Evolutionary conservation across 164 flowering plant species (phyloP).

Genomic region (Macadamia integrifolia): DNA sequence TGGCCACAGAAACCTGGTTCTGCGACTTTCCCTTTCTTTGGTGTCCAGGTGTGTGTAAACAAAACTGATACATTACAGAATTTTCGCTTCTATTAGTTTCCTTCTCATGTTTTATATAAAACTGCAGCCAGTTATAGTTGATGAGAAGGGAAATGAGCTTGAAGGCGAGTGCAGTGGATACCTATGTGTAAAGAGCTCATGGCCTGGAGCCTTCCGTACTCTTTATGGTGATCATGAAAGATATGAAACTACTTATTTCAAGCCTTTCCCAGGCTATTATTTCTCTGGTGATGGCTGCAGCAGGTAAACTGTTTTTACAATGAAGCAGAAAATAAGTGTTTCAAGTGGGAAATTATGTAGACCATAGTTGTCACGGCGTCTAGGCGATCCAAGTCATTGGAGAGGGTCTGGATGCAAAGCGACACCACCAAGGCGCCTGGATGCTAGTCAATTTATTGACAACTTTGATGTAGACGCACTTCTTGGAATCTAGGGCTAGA

Average conservation of each 20-base stretch:
- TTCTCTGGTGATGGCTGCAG: slow-evolving; percentile 98
- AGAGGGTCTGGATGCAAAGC: no score
- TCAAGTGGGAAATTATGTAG: no score
- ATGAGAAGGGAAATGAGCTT: slow-evolving; percentile 91
- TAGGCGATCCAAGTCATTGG: no score
- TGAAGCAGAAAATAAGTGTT: no score
- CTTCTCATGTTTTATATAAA: background rate
- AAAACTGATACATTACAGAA: background rate
- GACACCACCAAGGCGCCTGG: no score
- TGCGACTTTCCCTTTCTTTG: slow-evolving; percentile 97
- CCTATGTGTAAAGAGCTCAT: slow-evolving; percentile 78
- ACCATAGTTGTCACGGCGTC: no score
- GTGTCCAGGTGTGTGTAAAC: slow-evolving; percentile 49
- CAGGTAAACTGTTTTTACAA: slow-evolving; percentile 37
- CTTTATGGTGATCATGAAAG: slow-evolving; percentile 97
- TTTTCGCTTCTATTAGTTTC: background rate
- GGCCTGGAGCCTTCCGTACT: slow-evolving; percentile 98
- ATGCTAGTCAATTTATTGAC: no score
- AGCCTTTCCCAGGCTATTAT: slow-evolving; percentile 83
- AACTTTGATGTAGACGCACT: no score
- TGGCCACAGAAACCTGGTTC: slow-evolving; percentile 99
- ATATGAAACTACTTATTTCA: slow-evolving; percentile 97
- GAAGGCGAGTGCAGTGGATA: slow-evolving; percentile 98
- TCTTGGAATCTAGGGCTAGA: no score
- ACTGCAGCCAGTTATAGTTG: slow-evolving; percentile 88